These are phyloP conservation scores for Fusarium decemcellulare DNA, from an alignment of 2,329 filamentous ascomycete species.

Conservation along the genomic window DNA sequence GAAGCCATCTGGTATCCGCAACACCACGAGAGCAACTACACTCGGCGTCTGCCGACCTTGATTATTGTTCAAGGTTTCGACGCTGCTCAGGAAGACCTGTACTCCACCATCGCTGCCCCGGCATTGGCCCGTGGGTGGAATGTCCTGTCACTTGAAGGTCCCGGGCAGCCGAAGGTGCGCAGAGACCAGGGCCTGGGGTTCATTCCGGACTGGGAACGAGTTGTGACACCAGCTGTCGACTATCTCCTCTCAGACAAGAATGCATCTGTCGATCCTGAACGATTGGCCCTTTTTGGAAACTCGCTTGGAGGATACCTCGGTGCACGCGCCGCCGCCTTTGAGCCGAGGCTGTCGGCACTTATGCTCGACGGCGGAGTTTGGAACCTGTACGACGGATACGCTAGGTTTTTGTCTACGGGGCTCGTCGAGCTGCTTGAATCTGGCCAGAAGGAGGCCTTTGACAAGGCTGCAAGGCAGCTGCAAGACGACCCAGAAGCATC, in stretches of 20 bases:
- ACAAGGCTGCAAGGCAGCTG: conserved; percentile 12
- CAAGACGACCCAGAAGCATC: conserved; percentile 18
- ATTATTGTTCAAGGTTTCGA: conserved; percentile 26
- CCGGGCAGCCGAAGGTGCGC: conserved; percentile 22
- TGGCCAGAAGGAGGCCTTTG: conserved; percentile 32
- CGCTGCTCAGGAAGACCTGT: conserved; percentile 26
- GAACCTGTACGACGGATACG: conserved; percentile 30
- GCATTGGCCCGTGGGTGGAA: conserved; percentile 26
- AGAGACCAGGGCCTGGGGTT: conserved; percentile 22
- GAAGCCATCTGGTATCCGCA: conserved; percentile 53
- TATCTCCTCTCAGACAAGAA: conserved; percentile 1
- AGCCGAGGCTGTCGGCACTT: conserved; percentile 6
- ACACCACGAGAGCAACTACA: conserved; percentile 3
- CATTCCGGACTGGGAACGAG: conserved; percentile 30
- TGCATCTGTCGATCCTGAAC: background rate
- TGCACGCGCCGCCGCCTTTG: conserved; percentile 28
- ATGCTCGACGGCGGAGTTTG: conserved; percentile 25
- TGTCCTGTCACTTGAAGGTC: conserved; percentile 27
- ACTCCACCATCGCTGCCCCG: conserved; percentile 8
- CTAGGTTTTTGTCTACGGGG: conserved; percentile 7
- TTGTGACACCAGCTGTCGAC: conserved; percentile 10
- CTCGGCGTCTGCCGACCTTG: background rate
- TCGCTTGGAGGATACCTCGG: conserved; percentile 30
- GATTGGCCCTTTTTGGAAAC: conserved; percentile 2
- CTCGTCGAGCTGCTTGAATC: conserved; percentile 17